These are phyloP conservation scores for Plasmodium relictum DNA, from an alignment of 169 alveolate species.

Conservation along the genomic window DNA sequence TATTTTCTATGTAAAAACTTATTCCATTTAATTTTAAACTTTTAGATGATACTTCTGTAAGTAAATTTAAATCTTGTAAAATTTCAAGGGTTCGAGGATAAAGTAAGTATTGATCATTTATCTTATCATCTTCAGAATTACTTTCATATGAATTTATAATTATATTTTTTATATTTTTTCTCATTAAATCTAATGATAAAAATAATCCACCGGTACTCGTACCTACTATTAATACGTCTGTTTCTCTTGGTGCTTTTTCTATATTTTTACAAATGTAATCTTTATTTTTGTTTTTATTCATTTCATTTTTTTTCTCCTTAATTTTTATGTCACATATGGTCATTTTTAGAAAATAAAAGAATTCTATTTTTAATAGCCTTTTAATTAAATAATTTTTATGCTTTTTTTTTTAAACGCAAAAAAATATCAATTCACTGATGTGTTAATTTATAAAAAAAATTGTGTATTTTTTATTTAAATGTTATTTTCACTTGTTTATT, in stretches of 20 bases:
- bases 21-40: conserved; percentile 48
- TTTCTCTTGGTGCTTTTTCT: conserved; percentile 12
- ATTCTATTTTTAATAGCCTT: too few relatives aligned
- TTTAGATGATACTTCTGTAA: conserved; percentile 14
- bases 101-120: conserved; percentile 43
- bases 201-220: conserved; percentile 35
- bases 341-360: too few relatives aligned
- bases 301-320: background rate
- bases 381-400: too few relatives aligned
- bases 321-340: too few relatives aligned
- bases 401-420: too few relatives aligned
- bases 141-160: conserved; percentile 23
- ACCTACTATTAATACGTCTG: conserved; percentile 51
- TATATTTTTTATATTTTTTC: conserved; percentile 37
- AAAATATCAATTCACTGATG: too few relatives aligned
- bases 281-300: background rate
- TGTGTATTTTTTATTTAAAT: too few relatives aligned
- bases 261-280: background rate
- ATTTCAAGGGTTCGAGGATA: conserved; percentile 52
- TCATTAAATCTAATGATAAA: conserved; percentile 16
- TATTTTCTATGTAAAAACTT: conserved; percentile 25
- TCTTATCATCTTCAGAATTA: background rate
- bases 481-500: too few relatives aligned
- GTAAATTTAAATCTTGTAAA: conserved; percentile 27
- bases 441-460: too few relatives aligned